phyloP scores from a whole-genome alignment of 2,329 filamentous ascomycete species.

The Alternaria viburni region DNA sequence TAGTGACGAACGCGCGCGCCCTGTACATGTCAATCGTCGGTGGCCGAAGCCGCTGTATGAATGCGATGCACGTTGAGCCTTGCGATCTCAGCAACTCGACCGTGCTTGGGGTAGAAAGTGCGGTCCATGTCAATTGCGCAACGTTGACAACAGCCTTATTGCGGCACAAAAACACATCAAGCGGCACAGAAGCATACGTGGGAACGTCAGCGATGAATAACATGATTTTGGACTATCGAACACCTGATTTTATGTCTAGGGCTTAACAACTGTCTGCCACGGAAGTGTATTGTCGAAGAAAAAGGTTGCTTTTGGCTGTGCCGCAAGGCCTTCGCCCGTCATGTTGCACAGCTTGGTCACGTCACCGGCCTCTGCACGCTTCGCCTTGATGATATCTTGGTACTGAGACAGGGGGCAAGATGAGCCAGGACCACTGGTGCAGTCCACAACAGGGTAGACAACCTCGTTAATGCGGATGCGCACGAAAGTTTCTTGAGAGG shows the following conservation, averaged over 20 bases:
- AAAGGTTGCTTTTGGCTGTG: conserved; percentile 31
- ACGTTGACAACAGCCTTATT: background rate
- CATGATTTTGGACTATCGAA: background rate
- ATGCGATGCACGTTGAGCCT: background rate
- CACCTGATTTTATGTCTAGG: background rate
- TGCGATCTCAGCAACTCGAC: background rate
- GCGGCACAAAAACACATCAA: background rate
- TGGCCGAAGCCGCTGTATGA: background rate
- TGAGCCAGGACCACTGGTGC: conserved; percentile 60
- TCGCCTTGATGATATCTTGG: conserved; percentile 51
- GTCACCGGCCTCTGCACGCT: conserved; percentile 55
- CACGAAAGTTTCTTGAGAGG: conserved; percentile 52
- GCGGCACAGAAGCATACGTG: background rate
- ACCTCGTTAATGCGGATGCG: conserved; percentile 68
- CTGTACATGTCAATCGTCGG: conserved; percentile 9
- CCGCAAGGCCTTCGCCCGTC: conserved; percentile 18
- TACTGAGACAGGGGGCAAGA: conserved; percentile 43
- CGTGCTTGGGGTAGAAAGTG: background rate
- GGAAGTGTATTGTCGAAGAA: conserved; percentile 35
- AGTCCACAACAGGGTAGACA: conserved; percentile 63
- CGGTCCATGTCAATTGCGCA: background rate
- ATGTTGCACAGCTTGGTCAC: conserved; percentile 56
- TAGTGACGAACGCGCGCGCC: conserved; percentile 3
- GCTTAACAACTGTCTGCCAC: conserved; percentile 31
- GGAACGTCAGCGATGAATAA: background rate